Evolutionary conservation across 192 early-diverging fungal genomes (phyloP).

Genomic region (Coemansia erecta): DNA sequence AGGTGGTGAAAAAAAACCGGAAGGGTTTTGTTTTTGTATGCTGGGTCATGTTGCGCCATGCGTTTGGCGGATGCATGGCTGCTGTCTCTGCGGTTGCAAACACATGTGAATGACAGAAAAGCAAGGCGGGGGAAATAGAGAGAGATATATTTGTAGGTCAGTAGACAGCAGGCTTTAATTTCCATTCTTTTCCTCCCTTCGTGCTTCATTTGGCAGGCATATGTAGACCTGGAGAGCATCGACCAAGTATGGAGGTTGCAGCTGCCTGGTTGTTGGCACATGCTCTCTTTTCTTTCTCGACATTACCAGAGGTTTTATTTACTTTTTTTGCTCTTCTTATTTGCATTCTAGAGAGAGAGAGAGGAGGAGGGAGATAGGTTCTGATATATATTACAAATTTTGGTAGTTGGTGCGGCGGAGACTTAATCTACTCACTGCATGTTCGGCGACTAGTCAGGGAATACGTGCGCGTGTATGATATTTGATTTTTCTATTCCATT

Average conservation of each 20-base stretch:
- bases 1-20: background rate
- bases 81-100: background rate
- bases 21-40: background rate
- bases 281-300: background rate
- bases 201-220: too few relatives aligned
- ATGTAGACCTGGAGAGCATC: too few relatives aligned
- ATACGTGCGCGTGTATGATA: too few relatives aligned
- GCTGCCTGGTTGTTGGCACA: too few relatives aligned
- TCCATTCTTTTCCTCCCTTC: too few relatives aligned
- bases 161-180: background rate
- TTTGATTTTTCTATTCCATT: too few relatives aligned
- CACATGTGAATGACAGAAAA: constrained; percentile 5
- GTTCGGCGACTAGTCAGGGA: too few relatives aligned
- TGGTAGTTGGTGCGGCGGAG: too few relatives aligned
- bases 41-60: constrained; percentile 8
- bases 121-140: background rate
- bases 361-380: too few relatives aligned
- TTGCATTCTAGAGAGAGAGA: background rate
- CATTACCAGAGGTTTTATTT: background rate
- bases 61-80: constrained; percentile 12
- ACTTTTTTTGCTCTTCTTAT: background rate
- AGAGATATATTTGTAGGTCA: background rate
- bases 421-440: too few relatives aligned
- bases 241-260: too few relatives aligned
- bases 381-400: too few relatives aligned